Base-by-base conservation (phyloP, 768 basidiomycete genomes). In the Serendipita sp. region DNA sequence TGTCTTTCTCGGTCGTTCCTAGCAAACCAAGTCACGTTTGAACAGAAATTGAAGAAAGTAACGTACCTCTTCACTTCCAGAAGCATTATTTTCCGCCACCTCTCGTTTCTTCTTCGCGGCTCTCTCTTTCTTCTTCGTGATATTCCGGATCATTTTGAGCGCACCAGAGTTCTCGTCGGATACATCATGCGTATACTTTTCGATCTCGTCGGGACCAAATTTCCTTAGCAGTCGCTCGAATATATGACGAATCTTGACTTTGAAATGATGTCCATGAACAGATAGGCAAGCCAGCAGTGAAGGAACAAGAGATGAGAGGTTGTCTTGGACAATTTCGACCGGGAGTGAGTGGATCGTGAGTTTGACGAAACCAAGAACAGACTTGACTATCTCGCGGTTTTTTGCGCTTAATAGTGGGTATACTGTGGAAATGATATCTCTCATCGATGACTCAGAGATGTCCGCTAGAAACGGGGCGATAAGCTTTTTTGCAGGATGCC, bases 181-280 rank as follows among this genome's bases (percentile, higher is more conserved):
- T 1, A 82, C 82, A 1, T 84, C 81, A 70, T 81, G 85, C 38
- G 83, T 78, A 71, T 88, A 83, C 52, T 68, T 68, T 65, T 75
- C 74, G 1, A 99, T 83, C 48, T 86, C 86, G 45, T 93, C 85
- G 80, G 84, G 96, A 0, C 85, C 86, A 71, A 96, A 96, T 67
- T 92, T 82, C 67, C 95, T 78, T 68, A 98, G 81, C 83, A 97
- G 85, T 54, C 95, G 84, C 77, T 98, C 95, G 70, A 98, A 94
- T 68, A 98, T 93, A 73, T 98, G 94, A 48, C 91, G 85, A 28
- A 96, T 92, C 77, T 97, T 97, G 60, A 82, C 78, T 74, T 98
- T 98, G 84, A 99, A 98, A 72, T 97, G 96, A 70, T 98, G 98
- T 73, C 95, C 95, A 76, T 98, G 95, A 71, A 97, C 94, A 71